Evolutionary conservation across 768 basidiomycete species (phyloP), one percentile per base, ranked within the genome.

Genomic region (Suillus sp.): DNA sequence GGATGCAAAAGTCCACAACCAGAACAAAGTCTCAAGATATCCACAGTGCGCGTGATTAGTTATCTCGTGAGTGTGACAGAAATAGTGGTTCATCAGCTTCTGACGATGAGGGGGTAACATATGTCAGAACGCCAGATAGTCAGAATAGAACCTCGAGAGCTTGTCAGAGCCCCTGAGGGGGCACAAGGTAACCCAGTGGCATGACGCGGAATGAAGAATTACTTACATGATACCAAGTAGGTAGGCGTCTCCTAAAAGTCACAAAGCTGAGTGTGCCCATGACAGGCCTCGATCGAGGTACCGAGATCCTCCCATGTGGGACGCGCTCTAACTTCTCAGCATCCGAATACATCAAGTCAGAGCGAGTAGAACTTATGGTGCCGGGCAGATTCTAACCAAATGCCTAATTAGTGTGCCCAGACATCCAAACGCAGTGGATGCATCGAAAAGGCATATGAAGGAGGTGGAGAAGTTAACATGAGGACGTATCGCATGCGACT

Each of bases 101-200:
- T 40, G 56, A 57, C 25, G 27, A 40, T 8, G 38, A 57, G 56
- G 56, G 13, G 56, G 13, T 40, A 57, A 13, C 56, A 30, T 57
- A 40, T 40, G 55, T 37, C 38, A 40, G 56, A 61, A 16, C 11
- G 13, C 32, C 9, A 16, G 25, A 53, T 58, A 8, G 32, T 60
- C 20, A 53, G 35, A 57, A 61, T 57, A 59, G 48, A 57, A 34
- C 35, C 4, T 59, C 5, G 25, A 27, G 16, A 34, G 20, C 2
- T 53, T 32, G 38, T 27, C 11, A 22, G 34, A 57, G 10, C 1
- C 30, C 60, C 25, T 16, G 14, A 22, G 38, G 16, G 53, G 38
- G 37, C 25, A 27, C 22, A 10, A 27, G 37, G 18, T 13, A 27
- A 27, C n/a, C 9, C 54, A 40, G 22, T 54, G 54, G 53, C 6